Conservation (phyloP, 1,284 basidiomycete species). For the Trametes hirsuta region DNA sequence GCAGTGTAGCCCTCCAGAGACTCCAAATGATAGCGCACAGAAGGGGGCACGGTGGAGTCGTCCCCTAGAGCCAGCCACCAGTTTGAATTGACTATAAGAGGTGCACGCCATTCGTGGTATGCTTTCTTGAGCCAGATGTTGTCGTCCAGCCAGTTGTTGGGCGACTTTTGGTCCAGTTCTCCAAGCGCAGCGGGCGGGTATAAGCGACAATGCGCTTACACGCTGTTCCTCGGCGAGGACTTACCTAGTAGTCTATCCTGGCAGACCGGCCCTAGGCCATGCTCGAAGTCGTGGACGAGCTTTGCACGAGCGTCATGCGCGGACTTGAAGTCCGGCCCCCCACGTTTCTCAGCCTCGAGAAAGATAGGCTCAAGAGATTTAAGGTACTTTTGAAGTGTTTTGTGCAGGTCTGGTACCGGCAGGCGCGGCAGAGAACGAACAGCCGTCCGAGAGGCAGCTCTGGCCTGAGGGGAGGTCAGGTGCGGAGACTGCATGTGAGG, state of each 20-base stretch:
- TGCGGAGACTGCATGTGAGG: slow-evolving; percentile 17
- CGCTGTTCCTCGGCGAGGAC: slow-evolving; percentile 29
- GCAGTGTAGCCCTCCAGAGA: slow-evolving; percentile 59
- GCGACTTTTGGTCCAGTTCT: slow-evolving; percentile 87
- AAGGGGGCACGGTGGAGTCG: slow-evolving; percentile 55
- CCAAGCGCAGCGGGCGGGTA: slow-evolving; percentile 11
- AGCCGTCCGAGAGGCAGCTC: slow-evolving; percentile 13
- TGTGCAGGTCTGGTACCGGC: slow-evolving; percentile 83
- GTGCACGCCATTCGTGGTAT: slow-evolving; percentile 90
- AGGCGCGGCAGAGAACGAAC: slow-evolving; percentile 57
- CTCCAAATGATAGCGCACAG: slow-evolving; percentile 41
- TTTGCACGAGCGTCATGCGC: slow-evolving; percentile 65
- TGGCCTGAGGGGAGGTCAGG: slow-evolving; percentile 2
- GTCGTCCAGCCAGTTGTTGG: slow-evolving; percentile 95
- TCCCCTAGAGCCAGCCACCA: slow-evolving; percentile 95
- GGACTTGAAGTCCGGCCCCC: slow-evolving; percentile 54
- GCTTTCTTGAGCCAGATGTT: slow-evolving; percentile 92
- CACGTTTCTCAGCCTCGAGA: slow-evolving; percentile 70
- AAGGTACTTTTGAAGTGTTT: slow-evolving; percentile 82
- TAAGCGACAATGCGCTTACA: not conserved
- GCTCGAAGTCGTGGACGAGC: slow-evolving; percentile 76
- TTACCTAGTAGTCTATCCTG: slow-evolving; percentile 84
- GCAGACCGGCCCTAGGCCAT: slow-evolving; percentile 69
- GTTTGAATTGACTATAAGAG: slow-evolving; percentile 91
- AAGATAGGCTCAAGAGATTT: slow-evolving; percentile 82